These are phyloP conservation scores for Daldinia loculata DNA, from an alignment of 495 filamentous ascomycete species.

Conservation along the genomic window DNA sequence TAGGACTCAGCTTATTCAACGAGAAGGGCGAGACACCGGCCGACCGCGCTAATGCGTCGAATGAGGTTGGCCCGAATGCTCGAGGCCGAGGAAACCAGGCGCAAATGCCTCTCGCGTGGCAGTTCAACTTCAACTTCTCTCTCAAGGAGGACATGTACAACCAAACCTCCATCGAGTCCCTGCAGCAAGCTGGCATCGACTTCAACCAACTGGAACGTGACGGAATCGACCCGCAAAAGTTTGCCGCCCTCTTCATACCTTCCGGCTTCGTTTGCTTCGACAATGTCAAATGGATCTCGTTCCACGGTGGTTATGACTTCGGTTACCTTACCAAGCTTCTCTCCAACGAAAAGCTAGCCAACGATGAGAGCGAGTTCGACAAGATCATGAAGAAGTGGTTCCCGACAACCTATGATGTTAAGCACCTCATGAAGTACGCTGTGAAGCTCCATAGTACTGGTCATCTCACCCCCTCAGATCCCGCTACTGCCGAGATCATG, in stretches of 20 bases:
- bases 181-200: slow-evolving; percentile 87
- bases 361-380: slow-evolving; percentile 88
- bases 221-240: slow-evolving; percentile 90
- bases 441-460: slow-evolving; percentile 70
- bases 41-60: slow-evolving; percentile 62
- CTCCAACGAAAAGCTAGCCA: slow-evolving; percentile 77
- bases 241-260: slow-evolving; percentile 86
- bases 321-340: slow-evolving; percentile 96
- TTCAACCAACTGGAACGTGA: slow-evolving; percentile 81
- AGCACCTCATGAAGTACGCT: slow-evolving; percentile 87
- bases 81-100: slow-evolving; percentile 61
- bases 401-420: slow-evolving; percentile 92
- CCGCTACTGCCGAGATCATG: slow-evolving; percentile 71
- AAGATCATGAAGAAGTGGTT: slow-evolving; percentile 88
- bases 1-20: slow-evolving; percentile 91
- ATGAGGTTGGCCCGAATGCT: slow-evolving; percentile 53
- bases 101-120: slow-evolving; percentile 89
- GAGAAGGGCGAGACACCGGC: slow-evolving; percentile 86
- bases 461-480: slow-evolving; percentile 70
- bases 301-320: slow-evolving; percentile 99
- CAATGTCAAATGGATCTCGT: slow-evolving; percentile 93
- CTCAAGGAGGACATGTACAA: slow-evolving; percentile 96
- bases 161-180: slow-evolving; percentile 86
- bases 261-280: slow-evolving; percentile 91
- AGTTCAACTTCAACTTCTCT: slow-evolving; percentile 98